These are phyloP conservation scores for Ustilago esculenta DNA, from an alignment of 1,284 basidiomycete genomes.

Conservation along the genomic window DNA sequence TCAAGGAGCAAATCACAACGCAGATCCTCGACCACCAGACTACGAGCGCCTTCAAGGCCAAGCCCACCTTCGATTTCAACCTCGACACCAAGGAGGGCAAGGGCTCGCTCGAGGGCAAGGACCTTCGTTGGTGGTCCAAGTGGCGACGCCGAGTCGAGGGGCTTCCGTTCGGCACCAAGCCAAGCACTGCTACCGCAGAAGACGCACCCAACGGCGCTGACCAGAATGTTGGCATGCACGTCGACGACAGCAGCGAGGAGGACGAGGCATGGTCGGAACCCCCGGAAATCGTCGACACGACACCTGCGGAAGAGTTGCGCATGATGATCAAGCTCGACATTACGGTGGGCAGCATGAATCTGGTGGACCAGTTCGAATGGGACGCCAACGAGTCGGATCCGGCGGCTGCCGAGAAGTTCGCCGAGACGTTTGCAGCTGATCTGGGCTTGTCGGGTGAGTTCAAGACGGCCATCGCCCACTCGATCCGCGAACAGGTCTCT, in stretches of 20 bases:
- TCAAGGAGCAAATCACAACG: conserved; percentile 85
- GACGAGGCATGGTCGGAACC: conserved; percentile 67
- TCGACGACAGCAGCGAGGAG: conserved; percentile 65
- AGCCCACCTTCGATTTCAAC: conserved; percentile 28
- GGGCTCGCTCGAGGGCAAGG: conserved; percentile 36
- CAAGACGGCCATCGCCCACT: conserved; percentile 92
- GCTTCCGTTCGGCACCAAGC: conserved; percentile 46
- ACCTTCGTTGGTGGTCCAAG: conserved; percentile 47
- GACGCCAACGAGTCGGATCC: conserved; percentile 79
- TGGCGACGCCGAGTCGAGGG: conserved; percentile 39
- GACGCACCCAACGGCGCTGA: conserved; percentile 71
- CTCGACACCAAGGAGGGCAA: conserved; percentile 37
- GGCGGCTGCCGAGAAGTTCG: conserved; percentile 90
- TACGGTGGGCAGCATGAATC: conserved; percentile 89
- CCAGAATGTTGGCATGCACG: conserved; percentile 64
- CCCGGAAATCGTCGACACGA: conserved; percentile 33
- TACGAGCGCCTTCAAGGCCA: conserved; percentile 55
- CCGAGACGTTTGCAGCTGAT: conserved; percentile 85
- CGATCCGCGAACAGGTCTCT: conserved; percentile 93
- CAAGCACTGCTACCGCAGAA: conserved; percentile 64
- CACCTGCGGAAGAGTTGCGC: conserved; percentile 75
- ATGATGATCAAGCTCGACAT: conserved; percentile 96
- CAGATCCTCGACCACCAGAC: conserved; percentile 78
- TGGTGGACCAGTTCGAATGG: conserved; percentile 99
- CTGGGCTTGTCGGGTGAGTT: conserved; percentile 86